Base-by-base conservation (phyloP, 306 rosid genomes). In the Arachis hypogaea region DNA sequence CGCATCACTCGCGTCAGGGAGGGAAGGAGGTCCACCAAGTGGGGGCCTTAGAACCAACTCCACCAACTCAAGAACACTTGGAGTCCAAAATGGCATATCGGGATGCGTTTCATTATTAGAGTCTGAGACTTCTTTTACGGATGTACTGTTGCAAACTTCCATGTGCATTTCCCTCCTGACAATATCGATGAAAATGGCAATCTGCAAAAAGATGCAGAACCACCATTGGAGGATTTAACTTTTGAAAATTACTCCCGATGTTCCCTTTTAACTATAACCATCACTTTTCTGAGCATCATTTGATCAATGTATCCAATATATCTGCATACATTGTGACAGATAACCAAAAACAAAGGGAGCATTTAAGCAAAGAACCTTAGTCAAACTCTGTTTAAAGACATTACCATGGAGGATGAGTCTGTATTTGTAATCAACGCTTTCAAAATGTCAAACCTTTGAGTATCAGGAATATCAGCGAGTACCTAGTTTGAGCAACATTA, bases 21-120 rank as follows among this genome's bases (percentile, higher is more conserved):
- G 88, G 61, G 85, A 59, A 68, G 98, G 99, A 86, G 96, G 96
- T 50, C 99, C 97, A 9, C 99, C 99, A 66, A 78, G 83, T 9
- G 88, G 86, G 29, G 97, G 96, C 82, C 89, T 87, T 43, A 94
- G 77, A 80, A 89, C 81, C 43, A 74, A 70, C 82, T 85, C 93
- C 77, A 92, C 86, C 82, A 92, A 70, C 78, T 90, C 90, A 42
- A 95, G 87, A 72, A 89, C 80, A 56, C 71, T 41, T 44, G 90
- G 76, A 75, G 50, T 87, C 97, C 97, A 92, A 77, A 82, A 87
- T 11, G 72, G 76, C 30, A 80, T 5, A 40, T n/a, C 57, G 0
- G 58, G 78, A 46, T 28, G 30, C 11, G 78, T 46, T 71, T 75
- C 54, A 30, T 38, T 61, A 50, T 82, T 82, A 18, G 28, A 43